Conservation (phyloP, 2,329 filamentous ascomycete species). For the Diplodia seriata region DNA sequence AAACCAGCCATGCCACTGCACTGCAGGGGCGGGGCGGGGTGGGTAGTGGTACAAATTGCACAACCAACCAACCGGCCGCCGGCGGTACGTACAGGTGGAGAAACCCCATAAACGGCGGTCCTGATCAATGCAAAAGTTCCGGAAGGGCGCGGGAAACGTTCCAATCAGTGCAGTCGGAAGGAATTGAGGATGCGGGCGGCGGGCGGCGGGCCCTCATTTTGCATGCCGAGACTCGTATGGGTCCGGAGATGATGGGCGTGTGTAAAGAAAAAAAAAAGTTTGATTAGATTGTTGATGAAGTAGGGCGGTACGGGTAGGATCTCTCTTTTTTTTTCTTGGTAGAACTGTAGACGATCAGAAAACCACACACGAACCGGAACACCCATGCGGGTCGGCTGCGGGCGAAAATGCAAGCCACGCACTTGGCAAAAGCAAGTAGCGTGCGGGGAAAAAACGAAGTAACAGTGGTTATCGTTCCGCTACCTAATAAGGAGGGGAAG, state of each 20-base stretch:
- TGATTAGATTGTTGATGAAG: slow-evolving; percentile 14
- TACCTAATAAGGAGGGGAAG: background rate
- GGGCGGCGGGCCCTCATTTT: too few species aligned
- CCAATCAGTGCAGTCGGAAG: background rate
- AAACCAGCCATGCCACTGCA: too few species aligned
- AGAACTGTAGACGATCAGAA: background rate
- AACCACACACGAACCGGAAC: background rate
- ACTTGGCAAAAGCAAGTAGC: background rate
- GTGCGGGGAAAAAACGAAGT: background rate
- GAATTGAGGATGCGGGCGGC: background rate
- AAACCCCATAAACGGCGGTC: background rate
- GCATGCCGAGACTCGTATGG: background rate
- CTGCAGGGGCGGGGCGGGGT: too few species aligned
- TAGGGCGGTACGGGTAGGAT: slow-evolving; percentile 10
- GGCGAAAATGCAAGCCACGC: background rate
- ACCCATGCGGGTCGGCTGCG: background rate
- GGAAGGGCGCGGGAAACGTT: background rate
- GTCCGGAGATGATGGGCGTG: background rate
- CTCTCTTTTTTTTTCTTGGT: too few species aligned
- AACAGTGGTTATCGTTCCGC: background rate
- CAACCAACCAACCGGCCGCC: too few species aligned
- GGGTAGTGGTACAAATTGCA: too few species aligned
- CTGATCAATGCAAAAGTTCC: background rate
- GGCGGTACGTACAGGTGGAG: background rate
- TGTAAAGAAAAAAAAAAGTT: slow-evolving; percentile 8